Evolutionary conservation across 495 filamentous ascomycete genomes (phyloP).

Genomic region (Sordaria brevicollis): DNA sequence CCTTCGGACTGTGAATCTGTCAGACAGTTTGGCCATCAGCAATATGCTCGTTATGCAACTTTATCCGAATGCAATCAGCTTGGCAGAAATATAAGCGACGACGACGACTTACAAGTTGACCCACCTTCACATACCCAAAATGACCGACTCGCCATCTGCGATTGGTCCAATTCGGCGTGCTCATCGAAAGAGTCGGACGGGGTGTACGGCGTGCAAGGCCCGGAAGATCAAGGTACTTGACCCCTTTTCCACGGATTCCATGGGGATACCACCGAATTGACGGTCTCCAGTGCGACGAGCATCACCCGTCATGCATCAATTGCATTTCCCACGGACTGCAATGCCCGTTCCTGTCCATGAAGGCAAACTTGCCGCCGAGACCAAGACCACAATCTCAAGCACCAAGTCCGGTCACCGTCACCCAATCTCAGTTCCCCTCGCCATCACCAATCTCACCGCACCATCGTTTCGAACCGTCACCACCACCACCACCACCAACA

Average conservation of each 20-base stretch:
- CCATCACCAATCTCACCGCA: neutral
- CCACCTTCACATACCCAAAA: neutral
- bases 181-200: constrained; percentile 32
- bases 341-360: constrained; percentile 24
- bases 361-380: neutral
- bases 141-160: neutral
- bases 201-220: constrained; percentile 29
- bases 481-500: neutral
- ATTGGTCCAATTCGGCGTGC: constrained; percentile 6
- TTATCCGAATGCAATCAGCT: neutral
- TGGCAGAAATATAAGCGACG: neutral
- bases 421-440: neutral
- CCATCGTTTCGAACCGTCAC: neutral
- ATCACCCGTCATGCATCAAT: constrained; percentile 32
- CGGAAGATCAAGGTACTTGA: constrained; percentile 30
- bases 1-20: neutral
- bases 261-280: neutral
- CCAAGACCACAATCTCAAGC: neutral
- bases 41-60: neutral
- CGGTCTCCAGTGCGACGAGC: constrained; percentile 27
- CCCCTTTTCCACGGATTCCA: neutral
- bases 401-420: neutral
- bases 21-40: neutral
- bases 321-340: constrained; percentile 30
- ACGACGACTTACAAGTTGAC: neutral